Base-by-base conservation (phyloP, 805 yeast genomes). In the Candida stauntonica region DNA sequence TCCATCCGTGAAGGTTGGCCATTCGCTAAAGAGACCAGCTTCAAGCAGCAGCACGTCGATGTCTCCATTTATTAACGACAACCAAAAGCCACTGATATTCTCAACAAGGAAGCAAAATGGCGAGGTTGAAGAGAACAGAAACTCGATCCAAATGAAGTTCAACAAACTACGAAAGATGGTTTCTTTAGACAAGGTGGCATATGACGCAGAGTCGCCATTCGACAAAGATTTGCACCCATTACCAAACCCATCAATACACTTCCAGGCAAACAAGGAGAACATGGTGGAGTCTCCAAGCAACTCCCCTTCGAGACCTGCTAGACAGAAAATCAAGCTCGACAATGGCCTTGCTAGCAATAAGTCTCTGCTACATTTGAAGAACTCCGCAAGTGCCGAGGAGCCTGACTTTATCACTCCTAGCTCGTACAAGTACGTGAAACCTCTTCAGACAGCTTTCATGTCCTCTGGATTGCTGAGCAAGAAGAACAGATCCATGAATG, bases 371-470 rank as follows among this genome's bases (percentile, higher is more conserved):
- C 44, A 34, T 18, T 7, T 45, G 17, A 49, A 43, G 33, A 20
- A 33, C 15, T 14, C 29, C 3, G 42, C 39, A 5, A 29, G 19
- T 9, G 28, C 29, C 3, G 48, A 45, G 5, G 44, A 27, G 3
- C 20, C 35, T 6, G 57, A 57, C n/a, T 65, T 64, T 40, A 51
- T 60, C 24, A 72, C 81, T 0, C 79, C 83, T 2, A 76, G 71
- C 28, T 66, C 73, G 13, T 85, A 81, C 60, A 74, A 77, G 46
- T 75, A 77, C 33, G 93, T 84, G 17, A 84, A 82, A 55, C 96
- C 96, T 3, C 68, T 86, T 28, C 95, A 86, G 57, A 81, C 89
- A 0, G 95, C 93, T 13, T 86, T 86, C 60, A 71, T 77, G 57
- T 74, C 89, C 3, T 65, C 85, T 0, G 96, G 96, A 0, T 63